A percentile compares a stretch with the other conserved stretches of the same genome.
Conservation (phyloP, 805 yeast genomes). For the Candida sithepensis region DNA sequence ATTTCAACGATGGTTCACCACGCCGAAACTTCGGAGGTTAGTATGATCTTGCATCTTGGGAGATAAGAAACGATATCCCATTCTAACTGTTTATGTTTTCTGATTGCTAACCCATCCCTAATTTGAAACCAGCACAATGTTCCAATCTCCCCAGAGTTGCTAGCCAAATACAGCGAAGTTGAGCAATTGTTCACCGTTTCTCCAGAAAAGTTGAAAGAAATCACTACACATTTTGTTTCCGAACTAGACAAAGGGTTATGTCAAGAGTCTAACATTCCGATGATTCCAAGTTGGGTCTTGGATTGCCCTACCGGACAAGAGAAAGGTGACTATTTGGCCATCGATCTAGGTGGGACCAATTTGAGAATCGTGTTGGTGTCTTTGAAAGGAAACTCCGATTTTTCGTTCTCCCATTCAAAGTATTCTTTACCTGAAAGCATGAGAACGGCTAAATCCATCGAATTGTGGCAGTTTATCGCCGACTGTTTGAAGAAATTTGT, state of each 20-base stretch:
- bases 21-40: constrained; percentile 9
- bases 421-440: constrained; percentile 71
- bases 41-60: too few species aligned
- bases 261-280: constrained; percentile 79
- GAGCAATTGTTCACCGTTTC: constrained; percentile 63
- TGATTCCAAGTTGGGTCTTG: constrained; percentile 97
- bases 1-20: constrained; percentile 11
- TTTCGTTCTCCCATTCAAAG: constrained; percentile 84
- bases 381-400: constrained; percentile 77
- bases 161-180: constrained; percentile 39
- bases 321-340: constrained; percentile 84
- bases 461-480: constrained; percentile 85
- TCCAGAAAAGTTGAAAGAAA: constrained; percentile 53
- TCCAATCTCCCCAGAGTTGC: constrained; percentile 7
- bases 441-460: constrained; percentile 76
- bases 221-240: constrained; percentile 69
- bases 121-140: constrained; percentile 2
- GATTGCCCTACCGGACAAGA: constrained; percentile 92
- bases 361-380: constrained; percentile 87
- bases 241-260: constrained; percentile 83
- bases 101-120: background rate
- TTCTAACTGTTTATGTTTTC: too few species aligned
- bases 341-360: constrained; percentile 97
- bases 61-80: too few species aligned
- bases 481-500: constrained; percentile 70